A percentile compares a stretch with the other conserved stretches of the same genome.
phyloP scores from a whole-genome alignment of 2,329 filamentous ascomycete genomes.

The Furcasterigmium sp. region DNA sequence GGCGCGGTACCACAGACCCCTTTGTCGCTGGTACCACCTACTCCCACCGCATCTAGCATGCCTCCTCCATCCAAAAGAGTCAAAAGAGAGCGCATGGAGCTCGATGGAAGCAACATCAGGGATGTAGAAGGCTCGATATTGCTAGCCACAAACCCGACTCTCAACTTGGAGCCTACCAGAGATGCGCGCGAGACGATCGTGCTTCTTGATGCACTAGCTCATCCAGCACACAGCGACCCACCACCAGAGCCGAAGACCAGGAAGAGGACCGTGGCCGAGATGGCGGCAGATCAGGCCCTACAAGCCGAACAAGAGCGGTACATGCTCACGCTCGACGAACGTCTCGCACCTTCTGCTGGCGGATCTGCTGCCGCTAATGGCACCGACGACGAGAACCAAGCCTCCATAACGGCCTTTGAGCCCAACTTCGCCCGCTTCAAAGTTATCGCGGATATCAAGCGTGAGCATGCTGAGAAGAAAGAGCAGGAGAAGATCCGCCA shows the following conservation, averaged over 20 bases:
- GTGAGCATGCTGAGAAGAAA: constrained; percentile 70
- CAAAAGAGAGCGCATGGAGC: constrained; percentile 67
- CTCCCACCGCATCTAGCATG: constrained; percentile 55
- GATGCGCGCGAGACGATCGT: constrained; percentile 63
- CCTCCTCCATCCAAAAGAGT: constrained; percentile 58
- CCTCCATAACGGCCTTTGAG: constrained; percentile 70
- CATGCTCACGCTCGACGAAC: constrained; percentile 89
- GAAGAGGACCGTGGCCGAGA: constrained; percentile 90
- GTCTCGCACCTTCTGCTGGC: constrained; percentile 57
- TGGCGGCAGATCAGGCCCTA: constrained; percentile 89
- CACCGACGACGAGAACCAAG: constrained; percentile 67
- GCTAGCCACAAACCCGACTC: constrained; percentile 64
- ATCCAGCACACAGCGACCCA: constrained; percentile 70
- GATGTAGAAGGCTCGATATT: constrained; percentile 73
- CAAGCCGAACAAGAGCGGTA: constrained; percentile 86
- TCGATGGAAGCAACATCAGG: constrained; percentile 69
- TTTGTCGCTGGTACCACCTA: constrained; percentile 51
- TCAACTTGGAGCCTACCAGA: constrained; percentile 73
- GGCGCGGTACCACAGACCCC: constrained; percentile 63
- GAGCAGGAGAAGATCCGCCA: constrained; percentile 70
- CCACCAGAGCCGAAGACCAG: constrained; percentile 82
- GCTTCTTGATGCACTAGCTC: constrained; percentile 65
- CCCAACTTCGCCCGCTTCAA: constrained; percentile 89
- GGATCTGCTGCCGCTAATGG: constrained; percentile 52
- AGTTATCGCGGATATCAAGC: constrained; percentile 77